These are phyloP conservation scores for Cotoneaster glaucophyllus DNA, from an alignment of 306 rosid species.

Conservation along the genomic window DNA sequence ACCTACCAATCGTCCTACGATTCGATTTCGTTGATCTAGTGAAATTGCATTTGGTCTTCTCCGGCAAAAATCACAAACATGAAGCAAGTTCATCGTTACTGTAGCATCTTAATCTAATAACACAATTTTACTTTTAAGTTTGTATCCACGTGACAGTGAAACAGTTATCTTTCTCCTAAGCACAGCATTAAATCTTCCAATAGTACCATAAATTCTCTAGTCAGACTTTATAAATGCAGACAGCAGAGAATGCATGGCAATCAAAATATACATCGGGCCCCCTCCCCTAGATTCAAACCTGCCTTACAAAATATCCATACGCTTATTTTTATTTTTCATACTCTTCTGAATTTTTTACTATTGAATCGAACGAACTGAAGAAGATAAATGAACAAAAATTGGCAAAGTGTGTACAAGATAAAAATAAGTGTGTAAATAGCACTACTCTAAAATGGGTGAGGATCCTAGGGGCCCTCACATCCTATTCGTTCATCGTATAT, in stretches of 20 bases:
- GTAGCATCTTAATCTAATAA: no score
- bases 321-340: no score
- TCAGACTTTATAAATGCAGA: conserved; percentile 18
- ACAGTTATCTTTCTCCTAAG: no score
- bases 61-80: not conserved
- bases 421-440: no score
- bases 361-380: fast-evolving
- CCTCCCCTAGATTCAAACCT: not conserved
- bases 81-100: no score
- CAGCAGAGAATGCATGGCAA: not conserved
- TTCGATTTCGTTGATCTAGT: no score
- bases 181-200: not conserved
- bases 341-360: fast-evolving
- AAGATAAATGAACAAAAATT: no score
- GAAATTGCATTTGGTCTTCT: not conserved
- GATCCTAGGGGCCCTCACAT: no score
- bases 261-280: not conserved
- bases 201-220: conserved; percentile 2
- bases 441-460: no score
- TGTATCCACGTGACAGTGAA: fast-evolving
- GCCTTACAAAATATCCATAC: not conserved
- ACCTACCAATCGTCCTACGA: not conserved
- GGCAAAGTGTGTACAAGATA: no score
- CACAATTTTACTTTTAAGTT: no score
- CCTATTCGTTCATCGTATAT: no score